Evolutionary conservation across 441 rosid species (phyloP), one percentile per base, ranked within the genome.

Genomic region (Melastoma candidum): DNA sequence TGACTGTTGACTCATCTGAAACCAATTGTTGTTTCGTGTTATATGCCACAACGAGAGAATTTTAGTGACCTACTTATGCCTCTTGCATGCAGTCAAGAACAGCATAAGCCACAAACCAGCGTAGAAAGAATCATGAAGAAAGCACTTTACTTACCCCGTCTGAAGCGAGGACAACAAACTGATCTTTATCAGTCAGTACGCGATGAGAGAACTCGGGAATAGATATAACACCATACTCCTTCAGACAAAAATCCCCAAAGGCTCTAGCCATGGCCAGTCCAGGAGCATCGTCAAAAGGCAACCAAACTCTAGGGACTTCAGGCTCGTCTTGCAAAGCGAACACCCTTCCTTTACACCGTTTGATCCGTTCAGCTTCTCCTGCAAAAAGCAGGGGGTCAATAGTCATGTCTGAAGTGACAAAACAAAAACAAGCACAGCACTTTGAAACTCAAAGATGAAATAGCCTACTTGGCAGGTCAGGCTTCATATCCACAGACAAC

Each of bases 211-310:
- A 78, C 62, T 90, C 99, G 3, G 97, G 99, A 57, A 90, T 65
- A 0, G 97, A 94, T 53, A 94, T 94, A 47, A 94, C 96, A 46
- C 99, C 99, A 61, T 89, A 94, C 12, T 94, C 97, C 81, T 94
- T 94, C 60, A 94, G 67, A 75, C 99, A 94, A 65, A 94, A 94
- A 70, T 94, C 99, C 12, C 99, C 99, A 58, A 94, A 94, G 24
- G 99, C 99, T 54, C 99, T 84, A 45, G 99, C 99, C 97, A 94
- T 94, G 59, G 99, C 99, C 17, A 94, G 69, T 48, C 99, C 99
- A 44, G 97, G 99, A 44, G 97, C 95, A 68, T 94, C 95, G 77
- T 94, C 96, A 67, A 76, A 87, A 54, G 99, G 99, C 76, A 94
- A 66, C 99, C 99, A 94, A 52, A 94, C 99, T 75, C 97, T 81